Evolutionary conservation across 306 rosid genomes (phyloP), one percentile per base, ranked within the genome.

Genomic region (Trifolium subterraneum): DNA sequence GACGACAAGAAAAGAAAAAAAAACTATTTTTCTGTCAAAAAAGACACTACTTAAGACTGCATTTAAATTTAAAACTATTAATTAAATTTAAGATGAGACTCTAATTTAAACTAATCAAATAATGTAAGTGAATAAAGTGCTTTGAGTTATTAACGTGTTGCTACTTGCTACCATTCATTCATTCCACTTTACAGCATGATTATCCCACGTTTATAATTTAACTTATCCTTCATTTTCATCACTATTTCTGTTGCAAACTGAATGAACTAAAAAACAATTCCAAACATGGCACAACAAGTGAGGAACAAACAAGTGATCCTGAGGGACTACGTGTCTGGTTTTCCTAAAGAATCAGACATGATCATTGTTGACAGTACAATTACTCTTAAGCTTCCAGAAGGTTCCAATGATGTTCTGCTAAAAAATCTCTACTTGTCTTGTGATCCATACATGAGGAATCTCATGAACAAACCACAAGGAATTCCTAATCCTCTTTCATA

Each of bases 311-410:
- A 70, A 70, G 81, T 78, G 58, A 23, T 78, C 62, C 48, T 78
- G 7, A 70, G 3, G 9, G 58, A 62, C 48, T 18, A 70, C 48
- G 81, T 78, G 3, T 22, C 66, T 36, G 81, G 81, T 48, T 78
- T 70, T 50, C 83, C 83, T 7, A 79, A 73, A 38, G 83, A 79
- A 66, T 66, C 83, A 0, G 83, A 79, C 65, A 33, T 79, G 79
- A 10, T 59, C 27, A 45, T 79, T 19, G 65, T 73, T 12, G 83
- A 79, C 2, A 41, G 50, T 25, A 58, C 75, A 27, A 79, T 79
- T 2, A 47, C 58, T 6, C 47, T 73, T 13, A 73, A 79, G 12
- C 56, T 79, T 73, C 75, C 79, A 8, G 12, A 73, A 73, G 83
- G 50, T 66, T 79, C 83, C 65, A 48, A 36, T 35, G 65, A 47